Evolutionary conservation across 208 protist genomes (phyloP), one percentile per base, ranked within the genome.

Genomic region (Leishmania braziliensis): DNA sequence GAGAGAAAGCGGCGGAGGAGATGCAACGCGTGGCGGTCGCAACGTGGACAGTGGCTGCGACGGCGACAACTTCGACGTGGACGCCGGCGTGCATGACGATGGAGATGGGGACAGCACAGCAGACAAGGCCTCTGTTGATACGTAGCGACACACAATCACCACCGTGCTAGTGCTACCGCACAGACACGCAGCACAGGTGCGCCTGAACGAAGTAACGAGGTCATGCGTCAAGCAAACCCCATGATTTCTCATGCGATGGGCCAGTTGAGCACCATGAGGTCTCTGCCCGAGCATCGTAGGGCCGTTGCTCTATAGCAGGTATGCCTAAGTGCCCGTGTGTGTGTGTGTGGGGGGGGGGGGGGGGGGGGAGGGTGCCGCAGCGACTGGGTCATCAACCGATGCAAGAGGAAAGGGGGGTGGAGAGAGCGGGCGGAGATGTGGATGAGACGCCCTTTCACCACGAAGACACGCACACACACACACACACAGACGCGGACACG

Each of bases 1-100:
- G 18, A 97, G 46, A 6, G 90, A 92, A 18, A 97, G 83, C 4
- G 93, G 89, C 12, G 92, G 90, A 0, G 89, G 83, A 20, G 74
- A 75, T 2, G 53, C 23, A 12, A 8, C 3, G 9, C 18, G 51
- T 9, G 72, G n/a, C 8, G 46, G 6, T 46, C 46, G 69, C 53
- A 20, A 1, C 26, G 69, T 54, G 46, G 69, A 26, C 10, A 5
- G 69, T 73, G 69, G 66, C 10, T 48, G n/a, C 66, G 14, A n/a
- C 70, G 23, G 16, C 29, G 72, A 48, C 29, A 14, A 29, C 50
- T 39, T 46, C 72, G 18, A 39, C 51, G 23, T 26, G 72, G 72
- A 10, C 51, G 72, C 33, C 48, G n/a, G 43, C 51, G 16, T 51
- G 3, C 20, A 63, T 62, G 72, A 1, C 33, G 51, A 10, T 76